Conservation (phyloP, 306 rosid species). For the Medicago ruthenica region DNA sequence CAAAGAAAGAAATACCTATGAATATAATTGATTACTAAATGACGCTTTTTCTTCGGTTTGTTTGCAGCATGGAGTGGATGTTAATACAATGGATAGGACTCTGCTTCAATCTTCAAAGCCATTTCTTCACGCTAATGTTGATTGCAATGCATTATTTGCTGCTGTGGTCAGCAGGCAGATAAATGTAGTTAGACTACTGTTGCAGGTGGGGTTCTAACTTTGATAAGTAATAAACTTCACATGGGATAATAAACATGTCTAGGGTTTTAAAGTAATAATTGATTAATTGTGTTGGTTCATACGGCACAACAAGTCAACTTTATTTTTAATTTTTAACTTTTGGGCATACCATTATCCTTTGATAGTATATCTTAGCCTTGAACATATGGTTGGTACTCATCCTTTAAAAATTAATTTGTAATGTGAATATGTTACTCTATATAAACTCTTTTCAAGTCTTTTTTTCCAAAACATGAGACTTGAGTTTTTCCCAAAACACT, state of each 20-base stretch:
- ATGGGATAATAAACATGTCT: slow-evolving; percentile 30
- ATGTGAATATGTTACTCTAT: not conserved
- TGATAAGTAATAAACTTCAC: slow-evolving; percentile 33
- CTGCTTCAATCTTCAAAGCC: slow-evolving; percentile 72
- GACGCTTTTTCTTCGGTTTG: slow-evolving; percentile 12
- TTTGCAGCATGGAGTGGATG: slow-evolving; percentile 65
- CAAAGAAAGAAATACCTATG: not conserved
- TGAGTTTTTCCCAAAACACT: not conserved
- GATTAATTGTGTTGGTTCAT: slow-evolving; percentile 25
- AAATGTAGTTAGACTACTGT: slow-evolving; percentile 55
- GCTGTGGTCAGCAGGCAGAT: slow-evolving; percentile 69
- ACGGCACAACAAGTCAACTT: not conserved
- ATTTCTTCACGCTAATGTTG: slow-evolving; percentile 59
- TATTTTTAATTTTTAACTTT: not conserved
- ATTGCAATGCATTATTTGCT: slow-evolving; percentile 66
- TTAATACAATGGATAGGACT: slow-evolving; percentile 53
- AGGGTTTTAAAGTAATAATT: slow-evolving; percentile 19
- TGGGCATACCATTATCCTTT: not conserved
- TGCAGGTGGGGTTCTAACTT: slow-evolving; percentile 58
- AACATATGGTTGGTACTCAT: too few species aligned
- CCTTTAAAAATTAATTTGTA: too few species aligned
- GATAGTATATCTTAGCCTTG: not conserved
- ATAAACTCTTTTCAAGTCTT: too few species aligned
- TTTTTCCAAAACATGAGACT: not conserved
- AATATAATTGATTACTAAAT: slow-evolving; percentile 21